phyloP scores from a whole-genome alignment of 164 flowering plant species.

The Cinnamomum micranthum region DNA sequence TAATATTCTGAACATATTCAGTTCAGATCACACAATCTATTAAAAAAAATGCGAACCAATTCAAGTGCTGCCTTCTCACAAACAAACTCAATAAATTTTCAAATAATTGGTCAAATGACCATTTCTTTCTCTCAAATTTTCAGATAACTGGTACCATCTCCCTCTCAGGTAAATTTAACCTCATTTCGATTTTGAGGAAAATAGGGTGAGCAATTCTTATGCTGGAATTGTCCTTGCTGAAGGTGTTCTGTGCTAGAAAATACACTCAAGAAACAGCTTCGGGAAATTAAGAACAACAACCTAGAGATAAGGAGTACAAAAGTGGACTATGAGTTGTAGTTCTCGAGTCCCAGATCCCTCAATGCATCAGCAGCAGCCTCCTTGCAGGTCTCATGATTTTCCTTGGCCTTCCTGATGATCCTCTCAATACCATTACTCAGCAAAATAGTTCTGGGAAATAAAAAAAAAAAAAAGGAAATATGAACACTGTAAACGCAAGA shows the following conservation, averaged over 20 bases:
- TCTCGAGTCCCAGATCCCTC: conserved; percentile 82
- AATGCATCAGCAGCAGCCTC: conserved; percentile 86
- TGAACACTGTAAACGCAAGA: not conserved
- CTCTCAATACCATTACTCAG: conserved; percentile 77
- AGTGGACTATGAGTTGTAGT: conserved; percentile 53
- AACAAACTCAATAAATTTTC: no score
- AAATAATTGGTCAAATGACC: no score
- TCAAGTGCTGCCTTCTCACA: no score
- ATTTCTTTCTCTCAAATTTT: no score
- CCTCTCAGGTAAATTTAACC: not conserved
- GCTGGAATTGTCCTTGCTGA: not conserved
- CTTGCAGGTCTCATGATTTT: conserved; percentile 68
- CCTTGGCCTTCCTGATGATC: conserved; percentile 72
- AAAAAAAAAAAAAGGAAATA: not conserved
- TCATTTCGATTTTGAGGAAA: not conserved
- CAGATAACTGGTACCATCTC: no score
- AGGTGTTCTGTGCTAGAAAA: not conserved
- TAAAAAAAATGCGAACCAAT: no score
- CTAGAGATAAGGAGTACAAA: not conserved
- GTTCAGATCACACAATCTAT: no score
- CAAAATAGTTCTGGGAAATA: conserved; percentile 51
- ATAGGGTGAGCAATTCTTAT: not conserved
- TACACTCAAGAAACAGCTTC: not conserved
- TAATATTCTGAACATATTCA: no score
- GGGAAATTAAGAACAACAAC: not conserved